Percentiles rank a stretch among this genome's conserved stretches.
Conservation (phyloP, 1,284 basidiomycete species). For the Tranzscheliella williamsii region DNA sequence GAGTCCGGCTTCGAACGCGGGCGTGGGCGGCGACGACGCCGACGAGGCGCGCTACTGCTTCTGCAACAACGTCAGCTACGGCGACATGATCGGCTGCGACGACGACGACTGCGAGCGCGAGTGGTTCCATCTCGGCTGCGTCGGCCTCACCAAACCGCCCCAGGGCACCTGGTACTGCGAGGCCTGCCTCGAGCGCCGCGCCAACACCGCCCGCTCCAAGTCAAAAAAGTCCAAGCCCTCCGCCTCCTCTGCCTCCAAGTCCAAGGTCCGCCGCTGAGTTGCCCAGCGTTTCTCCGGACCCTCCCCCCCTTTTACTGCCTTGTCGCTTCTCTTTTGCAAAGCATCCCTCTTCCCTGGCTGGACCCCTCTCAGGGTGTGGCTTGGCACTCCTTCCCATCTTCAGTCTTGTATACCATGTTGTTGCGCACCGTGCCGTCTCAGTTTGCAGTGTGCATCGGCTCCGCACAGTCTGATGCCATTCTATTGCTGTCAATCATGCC, state of each 20-base stretch:
- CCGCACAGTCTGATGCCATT: too few relatives aligned
- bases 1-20: slow-evolving; percentile 12
- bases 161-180: slow-evolving; percentile 75
- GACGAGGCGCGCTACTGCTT: slow-evolving; percentile 80
- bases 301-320: not conserved
- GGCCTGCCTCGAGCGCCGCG: slow-evolving; percentile 51
- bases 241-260: slow-evolving; percentile 1
- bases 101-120: slow-evolving; percentile 82
- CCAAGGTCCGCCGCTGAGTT: slow-evolving; percentile 20
- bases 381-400: too few relatives aligned
- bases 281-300: not conserved
- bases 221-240: slow-evolving; percentile 18
- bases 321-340: not conserved
- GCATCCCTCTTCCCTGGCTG: not conserved
- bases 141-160: slow-evolving; percentile 69
- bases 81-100: slow-evolving; percentile 98
- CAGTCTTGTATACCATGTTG: too few relatives aligned
- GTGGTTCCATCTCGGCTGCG: slow-evolving; percentile 84
- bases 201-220: slow-evolving; percentile 23
- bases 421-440: too few relatives aligned
- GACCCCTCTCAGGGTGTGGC: too few relatives aligned
- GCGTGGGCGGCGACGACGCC: slow-evolving; percentile 39
- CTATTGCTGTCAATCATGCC: too few relatives aligned
- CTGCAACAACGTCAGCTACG: slow-evolving; percentile 83
- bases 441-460: too few relatives aligned